phyloP scores from a whole-genome alignment of 208 protist species.

The Wallacemonas collosoma region DNA sequence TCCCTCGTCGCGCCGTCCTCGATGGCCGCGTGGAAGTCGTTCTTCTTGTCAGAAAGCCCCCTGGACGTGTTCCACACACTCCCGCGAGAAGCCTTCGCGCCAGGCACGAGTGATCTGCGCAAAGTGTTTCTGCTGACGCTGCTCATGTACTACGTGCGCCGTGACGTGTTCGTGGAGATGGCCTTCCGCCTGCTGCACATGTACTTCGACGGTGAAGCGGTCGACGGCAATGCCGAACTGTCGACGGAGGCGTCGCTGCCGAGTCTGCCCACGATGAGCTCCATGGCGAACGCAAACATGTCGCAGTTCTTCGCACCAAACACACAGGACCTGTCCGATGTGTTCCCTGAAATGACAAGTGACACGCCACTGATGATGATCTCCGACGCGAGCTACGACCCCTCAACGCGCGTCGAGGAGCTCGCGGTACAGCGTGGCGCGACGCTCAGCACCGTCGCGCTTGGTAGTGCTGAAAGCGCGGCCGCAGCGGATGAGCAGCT shows the following conservation, averaged over 20 bases:
- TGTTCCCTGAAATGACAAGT: conserved; percentile 60
- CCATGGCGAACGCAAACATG: conserved; percentile 4
- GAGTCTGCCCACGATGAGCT: conserved; percentile 12
- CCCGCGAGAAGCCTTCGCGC: conserved; percentile 42
- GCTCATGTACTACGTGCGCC: conserved; percentile 75
- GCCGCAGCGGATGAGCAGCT: conserved; percentile 93
- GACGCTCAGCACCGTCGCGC: conserved; percentile 85
- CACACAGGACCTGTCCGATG: conserved; percentile 47
- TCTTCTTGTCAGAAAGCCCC: conserved; percentile 52
- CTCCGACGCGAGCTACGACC: conserved; percentile 94
- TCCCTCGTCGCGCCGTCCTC: conserved; percentile 45
- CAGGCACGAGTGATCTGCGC: conserved; percentile 36
- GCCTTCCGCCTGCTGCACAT: conserved; percentile 53
- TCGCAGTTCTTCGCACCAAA: conserved; percentile 53
- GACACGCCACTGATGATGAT: conserved; percentile 87
- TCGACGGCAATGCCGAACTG: conserved; percentile 21
- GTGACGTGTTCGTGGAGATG: conserved; percentile 73
- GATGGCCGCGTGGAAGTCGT: conserved; percentile 45
- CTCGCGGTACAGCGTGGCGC: conserved; percentile 66
- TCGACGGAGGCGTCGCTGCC: conserved; percentile 3
- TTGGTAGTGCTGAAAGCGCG: conserved; percentile 96
- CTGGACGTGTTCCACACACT: conserved; percentile 37
- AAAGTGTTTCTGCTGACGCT: conserved; percentile 60
- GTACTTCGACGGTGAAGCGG: conserved; percentile 65
- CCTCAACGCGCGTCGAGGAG: conserved; percentile 89